These are phyloP conservation scores for Paraphoma sp. DNA, from an alignment of 2,329 filamentous ascomycete genomes.

Conservation along the genomic window DNA sequence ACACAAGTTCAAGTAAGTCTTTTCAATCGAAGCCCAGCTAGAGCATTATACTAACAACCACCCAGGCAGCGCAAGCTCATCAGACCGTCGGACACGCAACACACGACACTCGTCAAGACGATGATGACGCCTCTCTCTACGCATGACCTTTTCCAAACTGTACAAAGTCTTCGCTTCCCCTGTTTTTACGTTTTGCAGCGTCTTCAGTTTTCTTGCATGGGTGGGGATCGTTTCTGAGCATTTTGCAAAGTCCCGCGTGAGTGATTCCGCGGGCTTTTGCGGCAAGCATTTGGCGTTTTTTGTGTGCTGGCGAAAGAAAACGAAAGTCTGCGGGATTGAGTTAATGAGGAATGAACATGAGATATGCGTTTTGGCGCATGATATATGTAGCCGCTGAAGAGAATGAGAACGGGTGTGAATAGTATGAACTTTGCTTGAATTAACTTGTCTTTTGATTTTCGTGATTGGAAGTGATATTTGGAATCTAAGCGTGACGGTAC, in stretches of 20 bases:
- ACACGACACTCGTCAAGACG: constrained; percentile 46
- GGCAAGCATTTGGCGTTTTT: not conserved
- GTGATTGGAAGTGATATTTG: too few species aligned
- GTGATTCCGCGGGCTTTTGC: not conserved
- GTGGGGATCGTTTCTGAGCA: not conserved
- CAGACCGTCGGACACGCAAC: constrained; percentile 49
- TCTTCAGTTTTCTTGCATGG: not conserved
- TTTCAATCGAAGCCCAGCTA: not conserved
- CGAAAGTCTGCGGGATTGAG: too few species aligned
- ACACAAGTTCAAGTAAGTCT: constrained; percentile 57
- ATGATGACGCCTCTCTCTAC: constrained; percentile 1
- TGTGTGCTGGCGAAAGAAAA: too few species aligned
- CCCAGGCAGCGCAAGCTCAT: constrained; percentile 54
- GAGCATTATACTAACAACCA: constrained; percentile 22
- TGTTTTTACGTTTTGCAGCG: constrained; percentile 1
- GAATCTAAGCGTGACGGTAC: too few species aligned
- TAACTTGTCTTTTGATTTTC: too few species aligned
- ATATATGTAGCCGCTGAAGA: too few species aligned
- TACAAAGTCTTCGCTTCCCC: constrained; percentile 6
- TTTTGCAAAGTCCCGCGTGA: not conserved
- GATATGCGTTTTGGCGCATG: too few species aligned
- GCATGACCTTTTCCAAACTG: constrained; percentile 2
- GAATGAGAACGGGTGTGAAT: too few species aligned
- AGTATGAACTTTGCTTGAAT: too few species aligned
- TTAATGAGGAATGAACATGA: too few species aligned